Conservation (phyloP, 2,329 filamentous ascomycete species). For the Cytospora piceae region DNA sequence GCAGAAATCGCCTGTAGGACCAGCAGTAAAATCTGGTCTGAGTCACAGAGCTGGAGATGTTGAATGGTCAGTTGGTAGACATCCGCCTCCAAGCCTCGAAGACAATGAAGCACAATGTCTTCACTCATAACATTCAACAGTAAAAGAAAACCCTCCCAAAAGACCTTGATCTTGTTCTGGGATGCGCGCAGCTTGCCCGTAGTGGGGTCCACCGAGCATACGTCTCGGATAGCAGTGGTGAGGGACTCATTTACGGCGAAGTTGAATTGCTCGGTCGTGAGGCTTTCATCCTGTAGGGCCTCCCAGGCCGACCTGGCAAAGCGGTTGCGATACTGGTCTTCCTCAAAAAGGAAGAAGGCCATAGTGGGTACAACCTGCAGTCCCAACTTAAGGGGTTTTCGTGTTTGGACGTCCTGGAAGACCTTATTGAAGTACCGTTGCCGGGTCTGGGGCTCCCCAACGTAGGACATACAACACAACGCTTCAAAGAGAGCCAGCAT, state of each 20-base stretch:
- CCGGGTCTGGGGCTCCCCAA: constrained; percentile 59
- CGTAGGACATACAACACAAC: constrained; percentile 80
- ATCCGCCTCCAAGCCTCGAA: constrained; percentile 78
- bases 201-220: constrained; percentile 14
- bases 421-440: constrained; percentile 72
- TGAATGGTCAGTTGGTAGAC: constrained; percentile 66
- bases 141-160: constrained; percentile 78
- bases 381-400: constrained; percentile 75
- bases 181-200: constrained; percentile 19
- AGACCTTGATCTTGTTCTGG: constrained; percentile 64
- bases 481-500: constrained; percentile 86
- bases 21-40: constrained; percentile 64
- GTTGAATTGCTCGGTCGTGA: constrained; percentile 78
- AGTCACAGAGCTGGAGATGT: constrained; percentile 55
- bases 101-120: constrained; percentile 73
- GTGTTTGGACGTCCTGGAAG: constrained; percentile 79
- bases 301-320: constrained; percentile 74
- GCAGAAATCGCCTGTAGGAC: constrained; percentile 71
- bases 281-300: constrained; percentile 61
- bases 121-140: constrained; percentile 76
- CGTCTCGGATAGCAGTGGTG: constrained; percentile 58
- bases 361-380: constrained; percentile 77
- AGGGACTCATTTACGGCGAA: constrained; percentile 82
- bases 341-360: constrained; percentile 81
- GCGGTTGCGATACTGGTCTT: constrained; percentile 62